Base-by-base conservation (phyloP, 2,329 filamentous ascomycete genomes). In the Colletotrichum sojae region DNA sequence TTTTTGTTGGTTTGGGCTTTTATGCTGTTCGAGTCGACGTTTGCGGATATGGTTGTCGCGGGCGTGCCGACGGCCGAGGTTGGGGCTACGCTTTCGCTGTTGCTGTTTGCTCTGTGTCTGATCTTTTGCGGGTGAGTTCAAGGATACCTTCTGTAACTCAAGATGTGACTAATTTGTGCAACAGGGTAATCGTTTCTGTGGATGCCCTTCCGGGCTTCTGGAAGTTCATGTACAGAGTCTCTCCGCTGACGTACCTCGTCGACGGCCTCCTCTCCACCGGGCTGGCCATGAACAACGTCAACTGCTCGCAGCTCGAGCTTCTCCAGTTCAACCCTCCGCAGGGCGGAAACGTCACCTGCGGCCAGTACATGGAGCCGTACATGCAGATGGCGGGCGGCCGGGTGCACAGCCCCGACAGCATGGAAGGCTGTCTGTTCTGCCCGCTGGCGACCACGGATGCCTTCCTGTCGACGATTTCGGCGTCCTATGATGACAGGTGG, bases 171-270 rank as follows among this genome's bases (percentile, higher is more conserved):
- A n/a, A 43, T 5, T 3, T 43, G 40, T 5, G n/a, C 6, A 15
- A 78, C 71, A 84, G 88, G 79, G 89, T 94, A 45, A 83, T 92
- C 62, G 88, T 88, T 1, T 78, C 83, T 0, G 88, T 88, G 0
- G 74, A 75, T 0, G 79, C 83, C 0, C 84, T 93, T 2, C 90
- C 91, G 0, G 82, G 85, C 2, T 92, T 93, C 81, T 93, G 91
- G 91, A 88, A 86, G 61, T 91, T 91, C 81, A 90, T 91, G 88
- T 92, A 92, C 77, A 84, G 88, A 27, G 80, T 90, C 51, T 91
- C 88, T 0, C 91, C 91, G 0, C 88, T 92, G 71, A 92, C 90
- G 0, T 94, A 94, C 76, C 81, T 92, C 16, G 85, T 92, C 55
- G 82, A 85, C 27, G 90, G 88, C 6, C 85, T 93, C 76, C 81